Evolutionary conservation across 108 stramenopile species (phyloP), one percentile per base, ranked within the genome.

Genomic region (Phaeodactylum tricornutum): DNA sequence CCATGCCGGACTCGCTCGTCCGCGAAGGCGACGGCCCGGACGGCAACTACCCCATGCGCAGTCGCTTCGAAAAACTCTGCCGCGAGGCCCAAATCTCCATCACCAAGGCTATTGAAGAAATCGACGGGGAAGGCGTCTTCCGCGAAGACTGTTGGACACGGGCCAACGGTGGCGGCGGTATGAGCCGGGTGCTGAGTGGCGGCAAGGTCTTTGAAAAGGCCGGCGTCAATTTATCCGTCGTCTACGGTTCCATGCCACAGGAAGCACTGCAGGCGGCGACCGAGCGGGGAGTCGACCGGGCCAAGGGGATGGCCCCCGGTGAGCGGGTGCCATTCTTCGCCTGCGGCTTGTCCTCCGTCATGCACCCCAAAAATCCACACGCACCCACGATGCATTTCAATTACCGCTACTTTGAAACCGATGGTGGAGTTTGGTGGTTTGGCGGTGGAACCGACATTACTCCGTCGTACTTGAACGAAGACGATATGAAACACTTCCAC

Each of bases 341-440:
- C 1, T 92, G 92, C 50, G 98, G 98, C 19, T 53, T 99, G 43
- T 73, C 69, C 36, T 84, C 90, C 44, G 98, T 99, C 21, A 97
- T 99, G 92, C 98, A 99, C 50, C 98, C 98, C 11, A 75, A 81
- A 47, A 99, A 99, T 66, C 98, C 97, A 0, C 52, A 62, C 68
- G 85, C 83, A 45, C 96, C 98, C 21, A 99, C 98, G 30, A 97
- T 97, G 95, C 98, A 99, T 69, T 96, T 97, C 81, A 99, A 99
- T 77, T 99, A 96, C 75, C 83, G 98, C 3, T 96, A 96, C 71
- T 99, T 99, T 66, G 94, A 99, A 71, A 97, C 96, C 9, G 93
- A 95, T 54, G 93, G 92, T 39, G 94, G 94, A n/a, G 91, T 87
- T 3, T 99, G 98, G 98, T 99, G 98, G 98, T 99, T 97, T 56